A percentile compares a stretch with the other conserved stretches of the same genome.
These are phyloP conservation scores for Babesia bigemina DNA, from an alignment of 169 alveolate genomes.

Conservation along the genomic window DNA sequence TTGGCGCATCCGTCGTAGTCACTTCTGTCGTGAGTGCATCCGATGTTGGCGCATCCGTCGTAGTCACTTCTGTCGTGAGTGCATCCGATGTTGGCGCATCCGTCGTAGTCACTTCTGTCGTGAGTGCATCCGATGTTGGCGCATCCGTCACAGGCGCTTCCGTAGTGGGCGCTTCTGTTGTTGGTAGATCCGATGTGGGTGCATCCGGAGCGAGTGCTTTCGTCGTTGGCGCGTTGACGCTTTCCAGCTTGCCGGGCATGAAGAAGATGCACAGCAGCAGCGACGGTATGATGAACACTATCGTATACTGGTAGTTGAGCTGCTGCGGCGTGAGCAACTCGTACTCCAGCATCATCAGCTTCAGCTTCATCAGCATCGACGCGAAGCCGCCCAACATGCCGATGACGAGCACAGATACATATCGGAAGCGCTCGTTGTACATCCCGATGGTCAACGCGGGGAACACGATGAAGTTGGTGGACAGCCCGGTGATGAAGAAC, in stretches of 20 bases:
- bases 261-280: conserved; percentile 11
- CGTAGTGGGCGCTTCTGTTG: too few relatives aligned
- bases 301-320: conserved; percentile 14
- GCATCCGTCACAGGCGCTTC: too few relatives aligned
- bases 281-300: conserved; percentile 29
- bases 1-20: too few relatives aligned
- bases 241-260: conserved; percentile 22
- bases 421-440: conserved; percentile 31
- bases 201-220: too few relatives aligned
- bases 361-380: conserved; percentile 43
- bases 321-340: conserved; percentile 19
- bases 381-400: conserved; percentile 53
- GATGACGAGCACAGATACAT: conserved; percentile 19
- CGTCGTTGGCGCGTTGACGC: too few relatives aligned
- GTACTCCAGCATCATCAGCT: conserved; percentile 12
- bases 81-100: too few relatives aligned
- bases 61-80: too few relatives aligned
- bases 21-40: too few relatives aligned
- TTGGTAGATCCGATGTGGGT: too few relatives aligned
- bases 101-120: too few relatives aligned
- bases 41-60: too few relatives aligned
- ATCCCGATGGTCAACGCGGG: conserved; percentile 59
- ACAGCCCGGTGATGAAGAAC: conserved; percentile 37
- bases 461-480: conserved; percentile 41
- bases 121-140: too few relatives aligned